These are phyloP conservation scores for Eustoma russellianum DNA, from an alignment of 257 asterid species.

Conservation along the genomic window DNA sequence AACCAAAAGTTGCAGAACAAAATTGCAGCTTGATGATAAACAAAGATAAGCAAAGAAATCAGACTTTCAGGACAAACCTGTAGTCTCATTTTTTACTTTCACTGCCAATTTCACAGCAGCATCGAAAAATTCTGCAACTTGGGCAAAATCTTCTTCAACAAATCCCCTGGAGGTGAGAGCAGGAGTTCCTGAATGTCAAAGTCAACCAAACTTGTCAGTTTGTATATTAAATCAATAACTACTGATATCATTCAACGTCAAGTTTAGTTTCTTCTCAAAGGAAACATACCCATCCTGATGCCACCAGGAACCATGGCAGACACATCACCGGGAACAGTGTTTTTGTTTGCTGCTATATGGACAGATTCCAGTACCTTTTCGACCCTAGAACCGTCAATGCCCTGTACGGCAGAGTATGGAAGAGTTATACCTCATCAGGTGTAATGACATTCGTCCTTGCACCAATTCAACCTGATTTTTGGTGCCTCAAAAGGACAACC, in stretches of 20 bases:
- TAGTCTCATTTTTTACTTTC: slow-evolving; percentile 39
- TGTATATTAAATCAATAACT: not conserved
- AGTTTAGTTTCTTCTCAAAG: too few relatives aligned
- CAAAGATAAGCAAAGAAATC: not conserved
- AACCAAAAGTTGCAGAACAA: not conserved
- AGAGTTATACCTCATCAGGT: too few relatives aligned
- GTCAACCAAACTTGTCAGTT: slow-evolving; percentile 1
- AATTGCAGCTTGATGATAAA: not conserved
- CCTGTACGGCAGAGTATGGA: slow-evolving; percentile 21
- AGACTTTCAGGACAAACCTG: slow-evolving; percentile 26
- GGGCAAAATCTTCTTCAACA: slow-evolving; percentile 62
- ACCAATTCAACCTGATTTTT: not conserved
- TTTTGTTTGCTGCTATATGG: slow-evolving; percentile 85
- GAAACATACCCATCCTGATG: slow-evolving; percentile 67
- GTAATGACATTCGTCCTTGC: not conserved
- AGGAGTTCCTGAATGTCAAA: slow-evolving; percentile 56
- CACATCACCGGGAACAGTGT: slow-evolving; percentile 91
- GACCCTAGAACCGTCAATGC: slow-evolving; percentile 81
- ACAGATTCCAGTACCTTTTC: slow-evolving; percentile 84
- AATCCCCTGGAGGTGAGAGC: slow-evolving; percentile 92
- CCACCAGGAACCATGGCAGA: slow-evolving; percentile 98
- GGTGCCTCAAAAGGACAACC: not conserved
- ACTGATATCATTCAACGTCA: not conserved
- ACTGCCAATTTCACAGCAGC: slow-evolving; percentile 55
- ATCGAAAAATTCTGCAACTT: slow-evolving; percentile 32